These are phyloP conservation scores for Fusarium sp. DNA, from an alignment of 2,329 filamentous ascomycete species.

Conservation along the genomic window DNA sequence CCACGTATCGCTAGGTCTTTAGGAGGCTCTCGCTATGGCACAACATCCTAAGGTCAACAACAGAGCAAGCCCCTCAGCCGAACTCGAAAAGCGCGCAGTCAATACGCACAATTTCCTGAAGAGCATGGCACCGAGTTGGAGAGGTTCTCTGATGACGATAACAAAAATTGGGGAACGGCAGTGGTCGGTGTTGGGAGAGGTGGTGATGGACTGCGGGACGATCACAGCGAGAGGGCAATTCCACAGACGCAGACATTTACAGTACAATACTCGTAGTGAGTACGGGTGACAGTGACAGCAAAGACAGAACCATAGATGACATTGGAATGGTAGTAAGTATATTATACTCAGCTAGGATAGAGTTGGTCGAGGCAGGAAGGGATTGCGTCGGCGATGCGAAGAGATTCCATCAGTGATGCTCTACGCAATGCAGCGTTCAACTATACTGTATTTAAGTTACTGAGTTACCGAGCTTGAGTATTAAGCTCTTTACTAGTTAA, in stretches of 20 bases:
- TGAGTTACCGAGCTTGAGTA: too few species aligned
- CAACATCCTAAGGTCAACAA: slow-evolving; percentile 22
- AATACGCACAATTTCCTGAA: slow-evolving; percentile 37
- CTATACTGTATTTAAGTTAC: too few species aligned
- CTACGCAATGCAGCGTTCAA: too few species aligned
- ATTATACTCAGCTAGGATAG: too few species aligned
- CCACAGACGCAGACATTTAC: slow-evolving; percentile 46
- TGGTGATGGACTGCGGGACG: slow-evolving; percentile 31
- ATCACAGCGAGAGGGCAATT: slow-evolving; percentile 48
- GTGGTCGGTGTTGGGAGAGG: slow-evolving; percentile 24
- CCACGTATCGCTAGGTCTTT: slow-evolving; percentile 47
- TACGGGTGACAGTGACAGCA: not conserved
- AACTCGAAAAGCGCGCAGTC: slow-evolving; percentile 31
- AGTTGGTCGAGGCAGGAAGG: too few species aligned
- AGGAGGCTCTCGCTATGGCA: slow-evolving; percentile 1
- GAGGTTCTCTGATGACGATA: slow-evolving; percentile 18
- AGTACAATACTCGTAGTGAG: slow-evolving; percentile 28
- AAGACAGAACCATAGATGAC: too few species aligned
- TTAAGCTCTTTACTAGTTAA: too few species aligned
- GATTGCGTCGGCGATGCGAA: too few species aligned
- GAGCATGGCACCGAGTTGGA: slow-evolving; percentile 32
- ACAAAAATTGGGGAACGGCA: slow-evolving; percentile 9
- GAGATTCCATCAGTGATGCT: too few species aligned
- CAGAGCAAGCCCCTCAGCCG: slow-evolving; percentile 26
- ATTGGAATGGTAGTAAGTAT: too few species aligned